Evolutionary conservation across 495 filamentous ascomycete species (phyloP).

Genomic region (Xylaria longipes): DNA sequence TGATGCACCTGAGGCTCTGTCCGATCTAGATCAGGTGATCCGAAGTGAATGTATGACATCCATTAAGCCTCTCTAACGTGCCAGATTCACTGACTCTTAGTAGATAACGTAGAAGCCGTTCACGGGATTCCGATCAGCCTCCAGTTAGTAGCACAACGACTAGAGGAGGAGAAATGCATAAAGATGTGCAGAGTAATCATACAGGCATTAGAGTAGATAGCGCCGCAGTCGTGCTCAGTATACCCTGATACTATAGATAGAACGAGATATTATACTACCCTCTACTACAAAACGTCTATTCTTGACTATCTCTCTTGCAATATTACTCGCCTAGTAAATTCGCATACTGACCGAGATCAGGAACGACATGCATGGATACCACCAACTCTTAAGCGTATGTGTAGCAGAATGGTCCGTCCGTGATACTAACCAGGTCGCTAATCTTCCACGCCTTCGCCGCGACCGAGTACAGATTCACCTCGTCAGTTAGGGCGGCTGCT

Average conservation of each 20-base stretch:
- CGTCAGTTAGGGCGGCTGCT: constrained; percentile 37
- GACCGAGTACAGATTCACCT: constrained; percentile 37
- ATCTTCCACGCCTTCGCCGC: constrained; percentile 36
- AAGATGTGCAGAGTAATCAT: constrained; percentile 76
- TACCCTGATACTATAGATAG: neutral
- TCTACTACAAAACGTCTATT: neutral
- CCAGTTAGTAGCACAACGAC: constrained; percentile 77
- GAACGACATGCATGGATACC: neutral
- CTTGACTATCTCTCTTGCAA: neutral
- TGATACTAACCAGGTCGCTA: constrained; percentile 41
- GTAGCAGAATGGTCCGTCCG: constrained; percentile 47
- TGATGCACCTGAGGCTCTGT: constrained; percentile 62
- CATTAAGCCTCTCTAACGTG: neutral
- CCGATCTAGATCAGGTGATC: constrained; percentile 72
- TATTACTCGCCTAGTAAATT: neutral
- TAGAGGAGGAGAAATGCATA: constrained; percentile 86
- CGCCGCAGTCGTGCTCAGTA: neutral
- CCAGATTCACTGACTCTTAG: constrained; percentile 2
- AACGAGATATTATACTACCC: neutral
- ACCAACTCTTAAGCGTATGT: constrained; percentile 37
- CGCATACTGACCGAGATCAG: neutral
- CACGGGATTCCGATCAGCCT: constrained; percentile 79
- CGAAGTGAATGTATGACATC: constrained; percentile 66
- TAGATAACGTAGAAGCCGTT: constrained; percentile 72
- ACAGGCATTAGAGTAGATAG: constrained; percentile 45